These are phyloP conservation scores for Fraxinus latifolia DNA, from an alignment of 305 asterid species.

Conservation along the genomic window DNA sequence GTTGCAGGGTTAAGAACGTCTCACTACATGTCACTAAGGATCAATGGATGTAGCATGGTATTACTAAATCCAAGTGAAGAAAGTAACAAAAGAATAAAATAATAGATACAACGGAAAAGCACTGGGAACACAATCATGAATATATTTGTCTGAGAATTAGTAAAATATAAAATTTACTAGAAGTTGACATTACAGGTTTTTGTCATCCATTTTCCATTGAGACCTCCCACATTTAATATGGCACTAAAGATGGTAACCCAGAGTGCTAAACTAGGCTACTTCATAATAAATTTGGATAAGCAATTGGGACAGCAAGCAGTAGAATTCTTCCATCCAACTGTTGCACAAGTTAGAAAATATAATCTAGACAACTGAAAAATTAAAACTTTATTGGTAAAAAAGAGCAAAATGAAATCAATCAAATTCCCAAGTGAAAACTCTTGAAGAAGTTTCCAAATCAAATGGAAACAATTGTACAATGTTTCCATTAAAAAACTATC, in stretches of 20 bases:
- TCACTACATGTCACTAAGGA: neutral
- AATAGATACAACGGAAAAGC: neutral
- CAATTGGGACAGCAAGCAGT: slow-evolving; percentile 2
- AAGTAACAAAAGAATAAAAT: slow-evolving; percentile 6
- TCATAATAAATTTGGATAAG: neutral
- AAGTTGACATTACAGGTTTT: neutral
- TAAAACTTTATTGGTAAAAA: neutral
- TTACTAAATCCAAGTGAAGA: neutral
- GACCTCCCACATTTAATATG: neutral
- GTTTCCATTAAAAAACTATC: neutral
- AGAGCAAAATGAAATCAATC: neutral
- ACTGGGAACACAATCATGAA: neutral
- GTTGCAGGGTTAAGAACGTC: neutral
- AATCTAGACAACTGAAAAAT: neutral
- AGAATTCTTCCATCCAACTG: neutral
- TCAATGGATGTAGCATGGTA: neutral
- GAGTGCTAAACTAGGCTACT: neutral
- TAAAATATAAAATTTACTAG: neutral
- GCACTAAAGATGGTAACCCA: slow-evolving; percentile 8
- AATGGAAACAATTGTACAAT: slow-evolving; percentile 2
- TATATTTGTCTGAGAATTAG: neutral
- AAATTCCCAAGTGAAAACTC: neutral
- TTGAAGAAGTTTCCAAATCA: slow-evolving; percentile 9
- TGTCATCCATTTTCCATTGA: slow-evolving; percentile 1
- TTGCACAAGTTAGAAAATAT: neutral